Percentiles rank a stretch among this genome's conserved stretches.
These are phyloP conservation scores for Claviceps humidiphila DNA, from an alignment of 2,329 filamentous ascomycete genomes.

Conservation along the genomic window DNA sequence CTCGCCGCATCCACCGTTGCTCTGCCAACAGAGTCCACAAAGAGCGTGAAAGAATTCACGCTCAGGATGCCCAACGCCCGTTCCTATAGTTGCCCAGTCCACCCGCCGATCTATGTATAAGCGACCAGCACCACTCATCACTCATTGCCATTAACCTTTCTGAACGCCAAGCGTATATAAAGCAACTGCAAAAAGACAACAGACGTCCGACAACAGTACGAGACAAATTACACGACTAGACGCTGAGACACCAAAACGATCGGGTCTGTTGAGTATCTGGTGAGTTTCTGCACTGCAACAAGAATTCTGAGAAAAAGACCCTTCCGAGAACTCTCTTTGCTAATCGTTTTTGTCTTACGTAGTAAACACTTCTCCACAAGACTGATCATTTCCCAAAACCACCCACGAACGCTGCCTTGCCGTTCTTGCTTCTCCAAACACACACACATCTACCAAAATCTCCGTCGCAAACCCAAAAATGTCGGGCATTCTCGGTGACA, in stretches of 20 bases:
- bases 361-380: neutral
- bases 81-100: too few species aligned
- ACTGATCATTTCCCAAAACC: neutral
- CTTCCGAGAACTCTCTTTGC: neutral
- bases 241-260: neutral
- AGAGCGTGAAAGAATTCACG: neutral
- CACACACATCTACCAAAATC: neutral
- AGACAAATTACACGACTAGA: neutral
- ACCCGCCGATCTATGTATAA: too few species aligned
- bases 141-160: too few species aligned
- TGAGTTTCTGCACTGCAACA: neutral
- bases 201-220: too few species aligned
- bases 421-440: neutral
- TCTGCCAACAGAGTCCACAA: constrained; percentile 9
- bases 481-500: constrained; percentile 48
- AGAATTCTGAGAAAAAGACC: neutral
- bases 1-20: constrained; percentile 10
- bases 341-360: neutral
- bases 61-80: too few species aligned
- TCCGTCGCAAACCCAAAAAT: constrained; percentile 23
- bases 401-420: neutral
- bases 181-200: too few species aligned
- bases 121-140: too few species aligned
- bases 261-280: neutral
- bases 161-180: too few species aligned